Evolutionary conservation across 2,329 filamentous ascomycete species (phyloP).

Genomic region (Cladosporium cucumerinum): DNA sequence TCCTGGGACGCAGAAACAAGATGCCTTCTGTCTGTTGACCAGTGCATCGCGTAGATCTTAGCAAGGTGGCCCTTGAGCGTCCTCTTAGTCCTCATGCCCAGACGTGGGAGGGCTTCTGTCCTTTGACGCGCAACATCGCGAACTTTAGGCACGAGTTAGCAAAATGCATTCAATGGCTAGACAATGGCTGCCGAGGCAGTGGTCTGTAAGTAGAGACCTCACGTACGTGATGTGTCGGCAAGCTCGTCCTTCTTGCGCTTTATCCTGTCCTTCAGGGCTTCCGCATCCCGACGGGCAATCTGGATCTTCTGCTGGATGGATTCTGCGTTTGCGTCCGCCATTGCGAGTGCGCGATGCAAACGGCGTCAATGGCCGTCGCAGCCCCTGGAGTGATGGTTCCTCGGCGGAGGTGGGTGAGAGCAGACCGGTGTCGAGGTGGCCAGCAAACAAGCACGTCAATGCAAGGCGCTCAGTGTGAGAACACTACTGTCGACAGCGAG

Average conservation of each 20-base stretch:
- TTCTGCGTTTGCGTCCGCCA: conserved; percentile 51
- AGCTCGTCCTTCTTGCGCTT: conserved; percentile 99
- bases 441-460: conserved; percentile 8
- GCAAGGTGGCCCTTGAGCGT: conserved; percentile 96
- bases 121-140: conserved; percentile 88
- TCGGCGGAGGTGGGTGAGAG: background rate
- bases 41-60: conserved; percentile 99
- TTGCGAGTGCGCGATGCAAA: conserved; percentile 24
- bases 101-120: conserved; percentile 86
- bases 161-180: background rate
- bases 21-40: conserved; percentile 96
- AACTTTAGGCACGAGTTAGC: conserved; percentile 54
- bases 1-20: conserved; percentile 97
- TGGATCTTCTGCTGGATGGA: conserved; percentile 68
- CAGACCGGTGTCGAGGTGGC: conserved; percentile 10
- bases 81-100: conserved; percentile 95
- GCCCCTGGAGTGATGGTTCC: conserved; percentile 11
- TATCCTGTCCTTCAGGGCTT: conserved; percentile 96
- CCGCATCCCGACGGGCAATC: conserved; percentile 94
- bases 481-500: background rate
- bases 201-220: background rate
- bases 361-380: conserved; percentile 18
- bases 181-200: background rate
- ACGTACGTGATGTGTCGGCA: conserved; percentile 93
- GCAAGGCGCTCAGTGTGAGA: background rate